Percentiles rank a stretch among this genome's conserved stretches.
Evolutionary conservation across 2,329 filamentous ascomycete genomes (phyloP).

Genomic region (Xylaria sp.): DNA sequence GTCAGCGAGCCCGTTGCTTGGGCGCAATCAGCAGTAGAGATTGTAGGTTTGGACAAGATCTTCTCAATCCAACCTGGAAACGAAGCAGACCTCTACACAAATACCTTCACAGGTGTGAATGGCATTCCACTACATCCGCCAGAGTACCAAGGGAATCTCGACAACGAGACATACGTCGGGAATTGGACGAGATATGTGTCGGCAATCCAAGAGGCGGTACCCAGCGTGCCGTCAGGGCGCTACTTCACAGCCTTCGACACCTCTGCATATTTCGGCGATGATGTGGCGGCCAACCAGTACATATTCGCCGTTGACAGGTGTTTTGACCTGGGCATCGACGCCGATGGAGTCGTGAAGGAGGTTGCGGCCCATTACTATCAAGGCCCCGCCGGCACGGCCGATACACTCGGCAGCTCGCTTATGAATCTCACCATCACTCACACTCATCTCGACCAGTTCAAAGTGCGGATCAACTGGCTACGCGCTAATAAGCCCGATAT

Average conservation of each 20-base stretch:
- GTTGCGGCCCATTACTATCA: conserved; percentile 54
- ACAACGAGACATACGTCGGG: conserved; percentile 50
- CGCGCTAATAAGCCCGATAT: conserved; percentile 46
- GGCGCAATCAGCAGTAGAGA: conserved; percentile 46
- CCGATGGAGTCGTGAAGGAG: conserved; percentile 47
- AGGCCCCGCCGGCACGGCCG: conserved; percentile 45
- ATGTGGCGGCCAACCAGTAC: conserved; percentile 40
- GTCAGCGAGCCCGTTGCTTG: conserved; percentile 50
- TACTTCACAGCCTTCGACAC: conserved; percentile 52
- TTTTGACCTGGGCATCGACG: conserved; percentile 50
- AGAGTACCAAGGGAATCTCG: conserved; percentile 48
- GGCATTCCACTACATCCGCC: conserved; percentile 48
- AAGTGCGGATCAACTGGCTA: conserved; percentile 49
- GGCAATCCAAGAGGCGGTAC: conserved; percentile 45
- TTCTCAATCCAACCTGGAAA: conserved; percentile 52
- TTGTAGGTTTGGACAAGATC: conserved; percentile 48
- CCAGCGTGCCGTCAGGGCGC: conserved; percentile 41
- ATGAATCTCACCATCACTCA: conserved; percentile 48
- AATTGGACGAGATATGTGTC: conserved; percentile 50
- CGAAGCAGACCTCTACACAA: conserved; percentile 50
- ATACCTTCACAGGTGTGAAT: conserved; percentile 41
- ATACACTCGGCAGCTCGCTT: conserved; percentile 44
- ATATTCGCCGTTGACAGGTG: conserved; percentile 46
- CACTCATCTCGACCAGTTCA: conserved; percentile 45
- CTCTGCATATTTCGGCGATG: conserved; percentile 43